Conservation (phyloP, 441 rosid species). For the Lepidium campestre region DNA sequence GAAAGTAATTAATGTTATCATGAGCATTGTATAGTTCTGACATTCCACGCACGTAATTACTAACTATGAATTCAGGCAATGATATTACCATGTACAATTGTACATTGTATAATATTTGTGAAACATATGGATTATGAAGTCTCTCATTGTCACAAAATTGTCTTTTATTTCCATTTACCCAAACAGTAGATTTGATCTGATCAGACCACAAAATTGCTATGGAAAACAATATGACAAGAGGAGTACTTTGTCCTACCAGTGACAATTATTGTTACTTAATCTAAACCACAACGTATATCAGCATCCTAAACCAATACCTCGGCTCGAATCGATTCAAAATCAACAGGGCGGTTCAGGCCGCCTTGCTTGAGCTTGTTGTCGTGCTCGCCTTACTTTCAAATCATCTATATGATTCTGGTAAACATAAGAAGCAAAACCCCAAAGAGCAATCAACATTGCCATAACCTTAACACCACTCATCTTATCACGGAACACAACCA, state of each 20-base stretch:
- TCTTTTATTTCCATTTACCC: no score
- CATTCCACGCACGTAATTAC: no score
- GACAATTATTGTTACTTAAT: not conserved
- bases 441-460: constrained; percentile 70
- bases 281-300: not conserved
- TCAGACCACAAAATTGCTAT: not conserved
- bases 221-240: not conserved
- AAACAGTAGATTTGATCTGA: not conserved
- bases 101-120: no score
- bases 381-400: constrained; percentile 38
- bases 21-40: no score
- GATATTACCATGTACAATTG: no score
- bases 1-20: no score
- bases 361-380: constrained; percentile 14
- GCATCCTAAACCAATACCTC: not conserved
- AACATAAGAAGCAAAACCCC: constrained; percentile 70
- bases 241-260: not conserved
- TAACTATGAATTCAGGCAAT: no score
- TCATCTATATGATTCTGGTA: constrained; percentile 81
- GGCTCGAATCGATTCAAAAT: not conserved
- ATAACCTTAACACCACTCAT: constrained; percentile 74
- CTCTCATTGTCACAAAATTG: no score
- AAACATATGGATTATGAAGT: no score
- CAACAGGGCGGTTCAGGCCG: constrained; percentile 13
- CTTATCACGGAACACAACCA: constrained; percentile 62